Base-by-base conservation (phyloP, 2,329 filamentous ascomycete species). In the Alternaria atra region DNA sequence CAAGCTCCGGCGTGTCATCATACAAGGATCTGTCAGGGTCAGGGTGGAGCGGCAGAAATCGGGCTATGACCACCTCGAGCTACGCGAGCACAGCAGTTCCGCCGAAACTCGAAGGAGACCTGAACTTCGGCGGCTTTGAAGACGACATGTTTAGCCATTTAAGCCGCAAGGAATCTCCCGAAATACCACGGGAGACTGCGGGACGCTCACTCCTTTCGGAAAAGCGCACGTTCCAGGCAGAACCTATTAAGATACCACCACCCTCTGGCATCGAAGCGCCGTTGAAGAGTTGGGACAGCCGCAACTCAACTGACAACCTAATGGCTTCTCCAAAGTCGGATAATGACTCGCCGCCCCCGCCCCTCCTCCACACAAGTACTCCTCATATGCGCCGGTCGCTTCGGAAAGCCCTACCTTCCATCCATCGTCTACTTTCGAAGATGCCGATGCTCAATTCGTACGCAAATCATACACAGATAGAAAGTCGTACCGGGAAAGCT, bases 261-360 rank as follows among this genome's bases (percentile, higher is more conserved):
- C 78, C 79, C 32, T 73, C 79, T 54, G 72, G 80, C 30, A 74
- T 84, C 17, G 82, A 84, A 54, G 75, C 80, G 17, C 83, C 84
- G 15, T 82, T 83, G 54, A 82, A 82, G 64, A 86, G 84, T 29
- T 85, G 82, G 82, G 81, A 80, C 54, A 86, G 84, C 67, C 82
- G 81, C 53, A 80, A 81, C 52, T 85, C 84, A 2, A 78, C 78
- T 54, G 84, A 86, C 53, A 81, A 81, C 34, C 74, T 86, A 47
- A 83, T 86, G 60, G 77, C 78, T 52, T 77, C 78, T 32, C 74
- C 73, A 39, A 68, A 77, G 39, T 75, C 79, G 46, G 72, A 79
- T 63, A 48, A 74, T 66, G 67, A 75, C 40, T 72, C 73, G 12
- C 69, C 73, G 30, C 75, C 75, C 15, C 74, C 74, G 4, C 74